Base-by-base conservation (phyloP, 495 filamentous ascomycete genomes). In the Neurospora pannonica region DNA sequence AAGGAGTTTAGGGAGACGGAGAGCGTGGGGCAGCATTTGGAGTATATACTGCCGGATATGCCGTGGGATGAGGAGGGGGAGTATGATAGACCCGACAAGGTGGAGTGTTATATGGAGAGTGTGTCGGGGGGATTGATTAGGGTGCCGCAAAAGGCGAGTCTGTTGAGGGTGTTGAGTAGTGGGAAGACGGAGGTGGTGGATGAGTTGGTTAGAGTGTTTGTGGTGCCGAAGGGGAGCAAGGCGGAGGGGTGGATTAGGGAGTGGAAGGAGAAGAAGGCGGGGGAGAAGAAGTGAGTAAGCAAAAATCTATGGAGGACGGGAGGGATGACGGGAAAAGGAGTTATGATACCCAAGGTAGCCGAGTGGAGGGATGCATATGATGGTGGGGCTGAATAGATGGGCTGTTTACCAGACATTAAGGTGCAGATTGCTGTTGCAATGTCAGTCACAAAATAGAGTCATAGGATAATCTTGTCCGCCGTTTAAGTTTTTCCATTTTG, bases 71-170 rank as follows among this genome's bases (percentile, higher is more conserved):
- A 79, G 19, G 84, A 87, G 76, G 82, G 87, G 5, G 91, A 92
- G 77, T 97, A 97, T 76, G 85, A 82, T 10, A 31, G 54, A 28
- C 76, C 84, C 0, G 82, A 83, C 0, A 81, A 84, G 8, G 92
- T 98, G n/a, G 94, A 97, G 77, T 95, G 92, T 76, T 99, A 92
- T 79, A 92, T 95, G 87, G 93, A 97, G 84, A 98, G 94, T 1
- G 79, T 84, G 19, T 83, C 85, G 0, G 94, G 95, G 0, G 97
- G 96, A 13, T 77, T 99, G 76, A 87, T 95, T 73, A 97, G 97
- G 83, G 90, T 93, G 0, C 95, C 96, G n/a, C 93, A 91, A 88
- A 97, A 94, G 79, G 83, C 93, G 72, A 84, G 89, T 28, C 79
- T 98, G 75, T 78, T 93, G 75, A 92, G 94, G 84, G 87, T 93